These are phyloP conservation scores for Podila minutissima DNA, from an alignment of 192 early-diverging fungal genomes.

Conservation along the genomic window DNA sequence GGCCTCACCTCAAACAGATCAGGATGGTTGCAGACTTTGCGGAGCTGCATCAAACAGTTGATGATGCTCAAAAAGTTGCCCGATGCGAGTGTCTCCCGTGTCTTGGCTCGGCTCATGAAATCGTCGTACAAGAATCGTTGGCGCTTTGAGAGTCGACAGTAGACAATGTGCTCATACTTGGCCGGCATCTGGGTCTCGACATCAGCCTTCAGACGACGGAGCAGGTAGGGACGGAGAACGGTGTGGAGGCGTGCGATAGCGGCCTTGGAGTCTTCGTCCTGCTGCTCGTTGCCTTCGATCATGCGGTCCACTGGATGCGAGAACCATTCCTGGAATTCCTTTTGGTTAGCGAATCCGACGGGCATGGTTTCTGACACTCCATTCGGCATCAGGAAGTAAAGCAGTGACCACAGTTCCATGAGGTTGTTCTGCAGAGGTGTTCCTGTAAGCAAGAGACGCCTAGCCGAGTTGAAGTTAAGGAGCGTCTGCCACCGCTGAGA, in stretches of 20 bases:
- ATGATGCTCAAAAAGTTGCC: conserved; percentile 83
- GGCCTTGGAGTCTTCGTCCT: conserved; percentile 61
- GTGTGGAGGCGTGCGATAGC: conserved; percentile 70
- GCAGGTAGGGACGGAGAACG: conserved; percentile 69
- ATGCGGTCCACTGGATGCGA: conserved; percentile 85
- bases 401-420: conserved; percentile 88
- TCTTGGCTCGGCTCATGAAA: conserved; percentile 85
- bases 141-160: conserved; percentile 74
- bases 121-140: conserved; percentile 81
- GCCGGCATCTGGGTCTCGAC: conserved; percentile 75
- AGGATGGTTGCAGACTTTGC: conserved; percentile 67
- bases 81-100: conserved; percentile 72
- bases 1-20: conserved; percentile 68
- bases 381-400: conserved; percentile 89
- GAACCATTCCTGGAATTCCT: conserved; percentile 90
- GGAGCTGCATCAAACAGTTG: conserved; percentile 79
- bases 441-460: conserved; percentile 83
- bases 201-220: conserved; percentile 72
- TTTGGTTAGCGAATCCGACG: conserved; percentile 82
- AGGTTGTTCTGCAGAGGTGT: conserved; percentile 91
- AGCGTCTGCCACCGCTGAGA: conserved; percentile 81
- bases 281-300: conserved; percentile 67
- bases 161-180: conserved; percentile 74
- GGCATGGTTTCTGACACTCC: conserved; percentile 67
- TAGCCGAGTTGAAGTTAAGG: conserved; percentile 71